Evolutionary conservation across 1,139 yeast species (phyloP), one percentile per base, ranked within the genome.

Genomic region (Suhomyces maxii): DNA sequence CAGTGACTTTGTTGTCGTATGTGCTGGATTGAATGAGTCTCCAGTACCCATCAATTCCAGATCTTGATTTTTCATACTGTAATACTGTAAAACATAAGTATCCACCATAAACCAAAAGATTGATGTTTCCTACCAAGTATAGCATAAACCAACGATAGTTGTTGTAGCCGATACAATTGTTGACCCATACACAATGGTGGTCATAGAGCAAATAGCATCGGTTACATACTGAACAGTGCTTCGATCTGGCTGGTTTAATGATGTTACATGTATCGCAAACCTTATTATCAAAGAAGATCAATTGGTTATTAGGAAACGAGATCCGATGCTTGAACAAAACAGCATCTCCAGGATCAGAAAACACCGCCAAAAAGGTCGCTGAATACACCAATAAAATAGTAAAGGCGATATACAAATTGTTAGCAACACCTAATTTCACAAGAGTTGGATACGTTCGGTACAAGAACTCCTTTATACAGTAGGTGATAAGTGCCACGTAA

Each of bases 181-280:
- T 91, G 48, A 91, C 69, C 97, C 97, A 93, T n/a, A 89, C 67
- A 61, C 99, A 93, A 66, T 93, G 98, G 61, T 93, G 99, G 62
- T 93, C 99, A 56, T 78, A 82, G 50, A 86, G 61, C 33, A 84
- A 68, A 5, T 86, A 72, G 61, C 99, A 93, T 26, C 64, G 57
- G 42, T 76, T 73, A 63, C 98, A 93, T 10, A 77, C 72, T 3
- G 85, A 75, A 61, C 99, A 93, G 65, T 93, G 99, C 59, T 89
- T 90, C 9, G 96, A 86, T 39, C 99, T 69, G 0, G 98, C 96
- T 0, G 95, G 91, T 56, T 89, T 91, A 6, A 66, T 61, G n/a
- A 76, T 55, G 2, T 72, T 65, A 61, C 99, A 93, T 0, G 97
- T 88, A 5, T 64, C 46, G 53, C 80, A 74, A 3, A 45, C 43